Evolutionary conservation across 164 flowering plant genomes (phyloP).

Genomic region (Stephania yunnanensis): DNA sequence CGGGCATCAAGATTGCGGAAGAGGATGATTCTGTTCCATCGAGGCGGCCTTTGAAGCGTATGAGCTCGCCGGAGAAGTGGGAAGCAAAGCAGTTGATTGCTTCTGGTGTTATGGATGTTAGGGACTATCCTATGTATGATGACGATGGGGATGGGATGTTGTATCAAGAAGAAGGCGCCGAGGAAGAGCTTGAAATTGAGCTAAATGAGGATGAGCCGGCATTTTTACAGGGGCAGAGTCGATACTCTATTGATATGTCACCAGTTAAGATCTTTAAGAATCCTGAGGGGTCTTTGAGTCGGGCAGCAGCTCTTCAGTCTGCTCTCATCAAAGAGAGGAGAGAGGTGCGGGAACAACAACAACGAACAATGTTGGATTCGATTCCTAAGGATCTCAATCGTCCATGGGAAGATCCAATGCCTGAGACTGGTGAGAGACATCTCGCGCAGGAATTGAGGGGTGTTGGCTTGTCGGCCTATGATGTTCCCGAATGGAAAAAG

Average conservation of each 20-base stretch:
- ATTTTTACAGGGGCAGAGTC: slow-evolving; percentile 75
- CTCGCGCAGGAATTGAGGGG: slow-evolving; percentile 97
- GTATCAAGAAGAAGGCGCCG: slow-evolving; percentile 86
- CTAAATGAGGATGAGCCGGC: slow-evolving; percentile 91
- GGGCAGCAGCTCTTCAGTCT: slow-evolving; percentile 92
- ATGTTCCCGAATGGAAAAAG: slow-evolving; percentile 98
- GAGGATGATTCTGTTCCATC: slow-evolving; percentile 53
- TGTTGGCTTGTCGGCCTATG: slow-evolving; percentile 89
- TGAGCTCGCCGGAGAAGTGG: slow-evolving; percentile 97
- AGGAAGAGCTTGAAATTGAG: slow-evolving; percentile 94
- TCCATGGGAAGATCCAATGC: slow-evolving; percentile 99
- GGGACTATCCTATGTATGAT: slow-evolving; percentile 73
- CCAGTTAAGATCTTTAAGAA: slow-evolving; percentile 96
- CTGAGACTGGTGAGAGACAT: slow-evolving; percentile 96
- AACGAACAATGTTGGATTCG: slow-evolving; percentile 92
- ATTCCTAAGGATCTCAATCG: slow-evolving; percentile 96
- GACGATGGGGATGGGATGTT: slow-evolving; percentile 74
- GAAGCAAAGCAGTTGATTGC: slow-evolving; percentile 90
- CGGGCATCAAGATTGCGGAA: slow-evolving; percentile 70
- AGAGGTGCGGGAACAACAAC: slow-evolving; percentile 90
- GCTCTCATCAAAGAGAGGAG: slow-evolving; percentile 92
- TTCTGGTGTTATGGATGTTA: slow-evolving; percentile 63
- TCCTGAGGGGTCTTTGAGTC: slow-evolving; percentile 90
- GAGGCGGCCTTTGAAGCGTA: slow-evolving; percentile 71
- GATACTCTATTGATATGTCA: slow-evolving; percentile 83